Base-by-base conservation (phyloP, 106 monocot genomes). In the Alisma plantagoaquatica region DNA sequence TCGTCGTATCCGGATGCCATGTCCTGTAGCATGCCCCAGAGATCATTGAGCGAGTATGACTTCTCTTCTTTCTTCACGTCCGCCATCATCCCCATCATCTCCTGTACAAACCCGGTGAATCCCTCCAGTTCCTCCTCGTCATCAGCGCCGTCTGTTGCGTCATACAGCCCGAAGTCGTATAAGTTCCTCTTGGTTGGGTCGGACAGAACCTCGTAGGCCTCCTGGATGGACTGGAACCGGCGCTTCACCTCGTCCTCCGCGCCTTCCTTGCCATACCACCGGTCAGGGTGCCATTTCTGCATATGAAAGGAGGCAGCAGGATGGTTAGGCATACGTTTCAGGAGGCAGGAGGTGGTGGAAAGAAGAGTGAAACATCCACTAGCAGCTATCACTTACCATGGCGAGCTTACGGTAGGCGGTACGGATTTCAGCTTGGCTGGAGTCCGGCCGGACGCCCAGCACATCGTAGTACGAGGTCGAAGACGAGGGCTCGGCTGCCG, bases 211-310 rank as follows among this genome's bases (percentile, higher is more conserved):
- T 38, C 35, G 35, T 38, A 38, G 14, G 35, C 35, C 35, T 38
- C 35, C 27, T 64, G 63, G 41, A 64, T 64, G 4, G 41, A 53
- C 41, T 64, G 63, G 52, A 64, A 64, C 23, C 41, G 35, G 10
- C 27, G 33, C 41, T 64, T 64, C 18, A 53, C 63, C 51, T 64
- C 63, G 10, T 52, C 63, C 23, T 32, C 63, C 7, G 22, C 3
- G 41, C 38, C 12, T 18, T 35, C 10, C 26, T 23, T 25, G 20
- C 51, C 53, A 27, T 31, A 9, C 51, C 26, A 53, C 12, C 52
- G 21, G 32, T 64, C 63, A 18, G 63, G 63, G 30, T 64, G 63
- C 63, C 63, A 64, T 29, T 43, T 64, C 62, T 60, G 46, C 20
- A 10, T 5, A 29, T 52, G 16, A 14, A 6, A 8, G 9, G 35